phyloP scores from a whole-genome alignment of 768 basidiomycete species.

The Roridomyces roridus region DNA sequence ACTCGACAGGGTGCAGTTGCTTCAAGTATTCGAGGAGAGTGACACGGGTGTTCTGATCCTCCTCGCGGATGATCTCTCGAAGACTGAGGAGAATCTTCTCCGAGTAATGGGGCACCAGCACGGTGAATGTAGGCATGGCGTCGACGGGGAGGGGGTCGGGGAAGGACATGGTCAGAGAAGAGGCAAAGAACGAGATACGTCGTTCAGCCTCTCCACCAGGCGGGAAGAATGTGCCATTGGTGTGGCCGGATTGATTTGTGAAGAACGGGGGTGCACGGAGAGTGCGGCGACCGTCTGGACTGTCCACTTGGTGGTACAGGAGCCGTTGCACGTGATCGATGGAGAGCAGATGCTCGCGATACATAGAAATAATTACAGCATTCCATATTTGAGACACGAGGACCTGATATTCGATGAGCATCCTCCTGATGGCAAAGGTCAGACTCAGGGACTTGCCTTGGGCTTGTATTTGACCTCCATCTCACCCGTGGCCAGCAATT shows the following conservation, averaged over 20 bases:
- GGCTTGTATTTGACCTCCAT: conserved; percentile 99
- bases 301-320: conserved; percentile 95
- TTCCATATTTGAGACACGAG: conserved; percentile 99
- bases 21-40: conserved; percentile 98
- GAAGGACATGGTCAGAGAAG: conserved; percentile 93
- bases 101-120: conserved; percentile 97
- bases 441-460: conserved; percentile 58
- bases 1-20: conserved; percentile 97
- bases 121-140: conserved; percentile 99
- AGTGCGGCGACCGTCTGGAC: conserved; percentile 86
- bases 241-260: conserved; percentile 83
- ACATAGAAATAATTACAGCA: conserved; percentile 99
- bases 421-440: not conserved
- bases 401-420: conserved; percentile 50
- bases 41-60: conserved; percentile 95
- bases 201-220: conserved; percentile 94
- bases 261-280: conserved; percentile 98
- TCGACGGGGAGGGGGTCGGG: conserved; percentile 96
- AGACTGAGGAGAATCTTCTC: conserved; percentile 98
- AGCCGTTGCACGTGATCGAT: conserved; percentile 98
- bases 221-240: conserved; percentile 89
- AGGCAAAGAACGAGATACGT: conserved; percentile 98
- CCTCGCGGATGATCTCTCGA: conserved; percentile 97
- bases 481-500: conserved; percentile 91
- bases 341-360: conserved; percentile 95